Conservation (phyloP, 2,329 filamentous ascomycete species). For the Eutypella sp. region DNA sequence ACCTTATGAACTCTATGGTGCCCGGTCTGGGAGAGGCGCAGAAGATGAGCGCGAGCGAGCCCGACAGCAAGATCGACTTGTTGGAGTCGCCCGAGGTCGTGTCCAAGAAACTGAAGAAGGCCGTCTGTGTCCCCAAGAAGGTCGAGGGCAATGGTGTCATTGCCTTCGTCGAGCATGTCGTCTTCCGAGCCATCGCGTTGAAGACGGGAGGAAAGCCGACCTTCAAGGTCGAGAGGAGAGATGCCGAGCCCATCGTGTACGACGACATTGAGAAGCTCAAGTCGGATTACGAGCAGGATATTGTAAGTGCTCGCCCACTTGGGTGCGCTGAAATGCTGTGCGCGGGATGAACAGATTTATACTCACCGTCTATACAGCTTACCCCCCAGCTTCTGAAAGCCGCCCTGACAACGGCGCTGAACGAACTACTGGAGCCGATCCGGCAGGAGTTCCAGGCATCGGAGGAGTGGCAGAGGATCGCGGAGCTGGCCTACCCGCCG, state of each 20-base stretch:
- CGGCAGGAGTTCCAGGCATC: constrained; percentile 65
- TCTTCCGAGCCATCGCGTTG: constrained; percentile 72
- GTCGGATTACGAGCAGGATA: constrained; percentile 74
- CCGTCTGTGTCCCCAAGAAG: constrained; percentile 68
- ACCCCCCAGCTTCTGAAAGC: constrained; percentile 85
- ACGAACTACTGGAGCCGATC: constrained; percentile 72
- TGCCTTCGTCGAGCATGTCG: constrained; percentile 79
- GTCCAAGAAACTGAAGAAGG: constrained; percentile 80
- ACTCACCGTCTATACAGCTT: constrained; percentile 42
- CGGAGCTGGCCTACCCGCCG: constrained; percentile 76
- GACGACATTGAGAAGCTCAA: constrained; percentile 68
- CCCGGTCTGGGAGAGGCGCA: constrained; percentile 72
- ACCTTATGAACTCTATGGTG: constrained; percentile 82
- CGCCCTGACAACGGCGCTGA: constrained; percentile 71
- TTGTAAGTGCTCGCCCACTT: constrained; percentile 45
- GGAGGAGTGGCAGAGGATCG: constrained; percentile 74
- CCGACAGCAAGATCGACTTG: constrained; percentile 88
- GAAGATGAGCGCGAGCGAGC: constrained; percentile 80
- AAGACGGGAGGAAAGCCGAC: constrained; percentile 45
- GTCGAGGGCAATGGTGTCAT: constrained; percentile 84
- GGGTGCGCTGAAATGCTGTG: neutral
- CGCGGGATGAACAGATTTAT: constrained; percentile 10
- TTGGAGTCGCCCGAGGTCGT: constrained; percentile 73
- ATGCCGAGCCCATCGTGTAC: constrained; percentile 75
- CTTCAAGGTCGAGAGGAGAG: constrained; percentile 64